Evolutionary conservation across 148 eudicot species (phyloP).

Genomic region (Nyssa sinensis): DNA sequence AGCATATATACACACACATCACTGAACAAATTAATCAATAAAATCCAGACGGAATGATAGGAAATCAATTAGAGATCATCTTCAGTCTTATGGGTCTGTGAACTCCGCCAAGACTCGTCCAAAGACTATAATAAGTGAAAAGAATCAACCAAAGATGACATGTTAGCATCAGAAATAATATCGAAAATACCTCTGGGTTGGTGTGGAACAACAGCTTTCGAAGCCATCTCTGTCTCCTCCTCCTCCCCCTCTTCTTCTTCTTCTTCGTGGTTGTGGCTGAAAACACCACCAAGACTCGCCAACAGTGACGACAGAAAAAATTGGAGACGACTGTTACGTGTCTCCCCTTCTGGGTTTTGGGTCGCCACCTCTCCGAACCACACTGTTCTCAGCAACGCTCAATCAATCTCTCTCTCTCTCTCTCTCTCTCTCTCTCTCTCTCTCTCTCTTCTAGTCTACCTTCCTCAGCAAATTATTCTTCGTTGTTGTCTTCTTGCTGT

Average conservation of each 20-base stretch:
- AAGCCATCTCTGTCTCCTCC: slow-evolving; percentile 36
- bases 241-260: too few relatives aligned
- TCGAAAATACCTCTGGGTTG: slow-evolving; percentile 25
- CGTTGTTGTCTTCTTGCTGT: background rate
- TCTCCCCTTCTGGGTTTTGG: slow-evolving; percentile 41
- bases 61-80: too few relatives aligned
- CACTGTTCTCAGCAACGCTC: too few relatives aligned
- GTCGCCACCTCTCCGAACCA: slow-evolving; percentile 44
- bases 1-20: too few relatives aligned
- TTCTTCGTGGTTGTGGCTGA: slow-evolving; percentile 23
- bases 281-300: slow-evolving; percentile 57
- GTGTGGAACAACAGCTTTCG: slow-evolving; percentile 25
- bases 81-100: too few relatives aligned
- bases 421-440: background rate
- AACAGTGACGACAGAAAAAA: slow-evolving; percentile 47
- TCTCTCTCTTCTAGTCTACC: too few relatives aligned
- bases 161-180: background rate
- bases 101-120: too few relatives aligned
- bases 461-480: background rate
- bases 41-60: too few relatives aligned
- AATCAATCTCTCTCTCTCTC: background rate
- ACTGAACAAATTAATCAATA: too few relatives aligned
- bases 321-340: slow-evolving; percentile 61
- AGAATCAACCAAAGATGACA: too few relatives aligned
- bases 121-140: too few relatives aligned